phyloP scores from a whole-genome alignment of 805 yeast species.

The Suhomyces sp. region DNA sequence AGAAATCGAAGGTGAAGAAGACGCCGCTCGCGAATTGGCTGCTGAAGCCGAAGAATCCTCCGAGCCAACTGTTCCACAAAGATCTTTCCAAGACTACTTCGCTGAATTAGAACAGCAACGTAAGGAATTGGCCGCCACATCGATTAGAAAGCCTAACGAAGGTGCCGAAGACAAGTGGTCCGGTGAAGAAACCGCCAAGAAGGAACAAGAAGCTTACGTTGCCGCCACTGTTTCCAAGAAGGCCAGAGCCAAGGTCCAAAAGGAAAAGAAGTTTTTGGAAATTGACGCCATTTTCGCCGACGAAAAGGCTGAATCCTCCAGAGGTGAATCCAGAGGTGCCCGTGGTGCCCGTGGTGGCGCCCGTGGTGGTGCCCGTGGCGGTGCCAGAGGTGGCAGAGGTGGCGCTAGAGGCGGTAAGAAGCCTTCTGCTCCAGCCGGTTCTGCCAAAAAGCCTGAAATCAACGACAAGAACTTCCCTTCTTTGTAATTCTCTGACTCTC shows the following conservation, averaged over 20 bases:
- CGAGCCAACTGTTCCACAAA: conserved; percentile 50
- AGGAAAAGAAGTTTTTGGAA: conserved; percentile 78
- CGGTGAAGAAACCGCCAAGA: conserved; percentile 60
- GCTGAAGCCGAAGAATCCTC: conserved; percentile 42
- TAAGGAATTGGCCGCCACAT: conserved; percentile 34
- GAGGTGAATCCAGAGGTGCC: conserved; percentile 27
- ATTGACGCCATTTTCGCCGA: conserved; percentile 71
- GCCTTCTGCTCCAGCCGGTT: conserved; percentile 27
- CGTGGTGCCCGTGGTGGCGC: conserved; percentile 28
- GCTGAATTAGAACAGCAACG: conserved; percentile 55
- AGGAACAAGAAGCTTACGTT: conserved; percentile 59
- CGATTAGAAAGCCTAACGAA: conserved; percentile 52
- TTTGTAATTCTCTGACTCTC: conserved; percentile 29
- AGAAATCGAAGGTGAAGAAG: conserved; percentile 48
- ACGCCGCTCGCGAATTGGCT: conserved; percentile 41
- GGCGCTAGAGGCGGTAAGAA: conserved; percentile 24
- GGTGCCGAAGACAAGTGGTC: conserved; percentile 53
- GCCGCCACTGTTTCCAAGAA: conserved; percentile 65
- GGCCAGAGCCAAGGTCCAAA: conserved; percentile 66
- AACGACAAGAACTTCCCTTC: conserved; percentile 74
- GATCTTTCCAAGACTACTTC: conserved; percentile 85
- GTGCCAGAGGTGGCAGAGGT: conserved; percentile 17
- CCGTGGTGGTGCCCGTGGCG: conserved; percentile 26
- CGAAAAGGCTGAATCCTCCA: conserved; percentile 37
- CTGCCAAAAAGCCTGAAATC: conserved; percentile 33